Evolutionary conservation across 257 asterid genomes (phyloP).

Genomic region (Anisodus acutangulus): DNA sequence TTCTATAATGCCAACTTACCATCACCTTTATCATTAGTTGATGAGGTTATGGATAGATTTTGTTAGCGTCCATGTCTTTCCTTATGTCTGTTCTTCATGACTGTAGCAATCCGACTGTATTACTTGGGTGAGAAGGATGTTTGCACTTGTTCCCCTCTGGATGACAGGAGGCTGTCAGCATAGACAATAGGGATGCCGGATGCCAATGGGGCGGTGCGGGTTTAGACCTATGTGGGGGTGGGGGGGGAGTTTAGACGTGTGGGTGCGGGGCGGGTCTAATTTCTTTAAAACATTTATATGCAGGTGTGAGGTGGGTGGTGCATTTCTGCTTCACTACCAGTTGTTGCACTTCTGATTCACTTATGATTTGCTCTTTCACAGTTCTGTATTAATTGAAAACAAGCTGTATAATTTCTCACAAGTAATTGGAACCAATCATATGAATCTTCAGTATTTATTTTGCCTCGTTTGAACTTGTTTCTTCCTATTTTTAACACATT

Average conservation of each 20-base stretch:
- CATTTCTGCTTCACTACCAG: neutral
- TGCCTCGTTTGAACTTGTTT: neutral
- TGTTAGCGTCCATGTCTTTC: slow-evolving; percentile 4
- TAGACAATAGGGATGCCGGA: no score
- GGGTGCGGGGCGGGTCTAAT: no score
- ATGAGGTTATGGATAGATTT: slow-evolving; percentile 6
- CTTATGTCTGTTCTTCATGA: slow-evolving; percentile 7
- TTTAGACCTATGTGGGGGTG: no score
- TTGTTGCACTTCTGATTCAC: neutral
- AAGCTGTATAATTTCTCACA: neutral
- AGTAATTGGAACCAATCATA: neutral
- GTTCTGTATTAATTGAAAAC: neutral
- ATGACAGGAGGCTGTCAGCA: neutral
- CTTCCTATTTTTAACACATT: neutral
- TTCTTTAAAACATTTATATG: no score
- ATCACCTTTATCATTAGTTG: slow-evolving; percentile 8
- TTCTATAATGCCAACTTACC: neutral
- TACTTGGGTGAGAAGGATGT: slow-evolving; percentile 7
- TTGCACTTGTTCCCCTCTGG: neutral
- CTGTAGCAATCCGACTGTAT: neutral
- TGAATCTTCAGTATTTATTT: no score
- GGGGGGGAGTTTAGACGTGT: no score
- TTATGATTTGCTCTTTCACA: neutral
- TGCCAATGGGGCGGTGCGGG: no score
- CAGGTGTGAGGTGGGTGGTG: no score